Conservation (phyloP, 768 basidiomycete genomes). For the Boletus rubescentipes region DNA sequence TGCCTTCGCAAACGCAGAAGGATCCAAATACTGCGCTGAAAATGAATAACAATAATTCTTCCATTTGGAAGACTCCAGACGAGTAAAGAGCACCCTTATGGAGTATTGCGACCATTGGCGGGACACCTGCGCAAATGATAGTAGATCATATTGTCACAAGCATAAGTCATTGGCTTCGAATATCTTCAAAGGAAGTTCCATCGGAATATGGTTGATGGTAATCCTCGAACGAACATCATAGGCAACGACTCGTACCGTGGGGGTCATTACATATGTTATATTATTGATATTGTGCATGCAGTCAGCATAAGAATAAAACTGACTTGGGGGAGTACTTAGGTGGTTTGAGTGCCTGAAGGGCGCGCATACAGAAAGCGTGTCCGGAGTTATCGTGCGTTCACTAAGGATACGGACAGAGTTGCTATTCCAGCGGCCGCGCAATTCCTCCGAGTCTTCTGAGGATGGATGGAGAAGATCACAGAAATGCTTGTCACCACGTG, state of each 20-base stretch:
- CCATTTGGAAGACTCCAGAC: background rate
- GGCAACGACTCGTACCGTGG: background rate
- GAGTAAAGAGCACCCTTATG: background rate
- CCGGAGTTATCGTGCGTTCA: background rate
- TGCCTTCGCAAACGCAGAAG: background rate
- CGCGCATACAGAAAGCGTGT: background rate
- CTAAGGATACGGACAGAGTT: background rate
- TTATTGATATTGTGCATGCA: too few relatives aligned
- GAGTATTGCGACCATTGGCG: constrained; percentile 2
- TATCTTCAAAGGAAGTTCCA: constrained; percentile 2
- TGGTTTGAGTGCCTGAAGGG: too few relatives aligned
- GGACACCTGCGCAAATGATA: constrained; percentile 9
- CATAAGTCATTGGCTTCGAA: background rate
- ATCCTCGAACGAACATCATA: background rate
- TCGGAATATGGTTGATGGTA: background rate
- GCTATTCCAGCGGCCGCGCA: background rate
- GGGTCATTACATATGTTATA: too few relatives aligned
- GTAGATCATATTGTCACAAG: constrained; percentile 1
- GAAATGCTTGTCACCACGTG: too few relatives aligned
- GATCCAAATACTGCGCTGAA: background rate
- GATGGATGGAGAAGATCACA: too few relatives aligned
- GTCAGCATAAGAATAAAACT: too few relatives aligned
- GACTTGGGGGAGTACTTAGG: too few relatives aligned
- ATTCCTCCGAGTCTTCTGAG: too few relatives aligned
- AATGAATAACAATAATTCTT: background rate